Evolutionary conservation across 2,329 filamentous ascomycete genomes (phyloP).

Genomic region (Diaporthe sp.): DNA sequence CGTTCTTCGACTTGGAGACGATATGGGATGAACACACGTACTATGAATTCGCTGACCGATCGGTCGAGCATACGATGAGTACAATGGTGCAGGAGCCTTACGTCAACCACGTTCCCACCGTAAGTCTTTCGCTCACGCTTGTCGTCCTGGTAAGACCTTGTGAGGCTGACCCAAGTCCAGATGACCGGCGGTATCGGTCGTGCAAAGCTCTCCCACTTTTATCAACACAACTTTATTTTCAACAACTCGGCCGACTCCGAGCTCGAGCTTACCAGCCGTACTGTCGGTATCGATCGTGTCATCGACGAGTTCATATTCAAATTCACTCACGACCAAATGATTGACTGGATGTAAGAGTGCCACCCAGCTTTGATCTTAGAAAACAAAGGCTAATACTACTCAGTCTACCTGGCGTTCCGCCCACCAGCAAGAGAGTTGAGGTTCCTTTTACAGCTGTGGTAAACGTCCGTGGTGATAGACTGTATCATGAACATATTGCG

Average conservation of each 20-base stretch:
- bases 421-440: slow-evolving; percentile 66
- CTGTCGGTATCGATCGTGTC: slow-evolving; percentile 78
- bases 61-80: slow-evolving; percentile 83
- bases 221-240: slow-evolving; percentile 81
- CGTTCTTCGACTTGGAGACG: slow-evolving; percentile 80
- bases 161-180: slow-evolving; percentile 46
- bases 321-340: slow-evolving; percentile 72
- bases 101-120: slow-evolving; percentile 82
- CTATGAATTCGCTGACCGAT: slow-evolving; percentile 78
- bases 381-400: slow-evolving; percentile 22
- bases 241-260: slow-evolving; percentile 77
- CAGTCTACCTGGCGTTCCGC: slow-evolving; percentile 67
- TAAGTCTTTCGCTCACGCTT: slow-evolving; percentile 51
- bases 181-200: slow-evolving; percentile 80
- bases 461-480: slow-evolving; percentile 75
- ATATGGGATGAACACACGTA: slow-evolving; percentile 86
- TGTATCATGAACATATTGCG: slow-evolving; percentile 79
- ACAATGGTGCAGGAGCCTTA: slow-evolving; percentile 52
- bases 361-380: not conserved
- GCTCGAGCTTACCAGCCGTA: slow-evolving; percentile 79
- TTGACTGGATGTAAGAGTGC: slow-evolving; percentile 77
- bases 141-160: not conserved
- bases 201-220: slow-evolving; percentile 74
- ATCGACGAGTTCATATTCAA: slow-evolving; percentile 79
- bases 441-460: slow-evolving; percentile 76